Evolutionary conservation across 371 early-diverging fungal species (phyloP), one percentile per base, ranked within the genome.

Genomic region (Mucor circinelloides): DNA sequence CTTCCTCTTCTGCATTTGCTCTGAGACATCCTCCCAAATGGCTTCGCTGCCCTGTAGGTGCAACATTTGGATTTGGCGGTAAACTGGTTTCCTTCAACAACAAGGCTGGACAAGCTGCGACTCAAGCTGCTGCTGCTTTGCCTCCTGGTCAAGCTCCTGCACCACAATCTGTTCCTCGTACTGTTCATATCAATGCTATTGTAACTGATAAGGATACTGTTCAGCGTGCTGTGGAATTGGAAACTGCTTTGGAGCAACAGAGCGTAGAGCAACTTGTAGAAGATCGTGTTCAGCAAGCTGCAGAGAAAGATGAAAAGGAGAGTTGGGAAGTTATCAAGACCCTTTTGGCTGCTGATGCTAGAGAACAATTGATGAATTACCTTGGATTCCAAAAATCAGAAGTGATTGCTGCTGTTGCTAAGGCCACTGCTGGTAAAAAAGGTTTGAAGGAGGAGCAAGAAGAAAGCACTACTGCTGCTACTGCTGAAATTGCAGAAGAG

Each of bases 21-120:
- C 36, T 55, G 7, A 55, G 31, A 93, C 97, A 50, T 97, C 99
- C 52, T 94, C 95, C 65, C 8, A 65, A 65, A 81, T 99, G 99
- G 99, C 87, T 95, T 23, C 89, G 94, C 27, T 86, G 97, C 8
- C 97, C 97, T 19, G 90, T 89, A 0, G 96, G 97, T 8, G 95
- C 91, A 5, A 82, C 91, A 0, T 99, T 94, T 83, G 93, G 93
- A 7, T 97, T 96, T 70, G 95, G 97, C 65, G 94, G 94, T 25
- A 91, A 93, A 71, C 83, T 99, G 21, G 92, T 93, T 17, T 77
- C 82, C 21, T 94, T 95, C 71, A 78, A 79, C 32, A 78, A 83
- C 67, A 80, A 80, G 61, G 79, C 80, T 23, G 79, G 77, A n/a
- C 74, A 78, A 55, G 73, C 73, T 34, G 78, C 82, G 50, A 75